Evolutionary conservation across 768 basidiomycete genomes (phyloP), one percentile per base, ranked within the genome.

Genomic region (Kwoniella shandongensis): DNA sequence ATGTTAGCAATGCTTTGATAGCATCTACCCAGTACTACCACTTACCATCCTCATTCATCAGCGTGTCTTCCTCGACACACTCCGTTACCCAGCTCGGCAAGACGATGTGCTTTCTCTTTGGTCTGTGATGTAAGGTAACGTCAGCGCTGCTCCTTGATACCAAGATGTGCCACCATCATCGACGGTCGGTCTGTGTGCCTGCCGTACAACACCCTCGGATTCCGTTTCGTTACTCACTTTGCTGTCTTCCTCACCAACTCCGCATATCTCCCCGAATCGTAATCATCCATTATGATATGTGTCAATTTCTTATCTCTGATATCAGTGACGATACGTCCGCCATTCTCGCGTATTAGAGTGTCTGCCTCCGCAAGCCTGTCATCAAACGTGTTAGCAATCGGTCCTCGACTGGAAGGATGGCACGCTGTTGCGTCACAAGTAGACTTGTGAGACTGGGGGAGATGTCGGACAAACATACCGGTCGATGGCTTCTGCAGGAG

Each of bases 11-110:
- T 27, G n/a, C 23, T 27, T 18, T 20, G 18, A 38, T 11, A 17
- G 40, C 22, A 41, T 18, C 15, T 17, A 17, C 15, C 8, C 44
- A 46, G 4, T 8, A 8, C 6, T 15, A 46, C 22, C 7, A 67
- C 67, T 51, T 52, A 87, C 90, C 88, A 62, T 88, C 88, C 77
- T 94, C 91, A 72, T 91, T 85, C 35, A 92, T 80, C 40, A 93
- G 73, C 0, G 89, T 90, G 40, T 81, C 82, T 70, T 92, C 89
- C n/a, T 89, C 89, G 29, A 92, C 68, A 69, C 86, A 91, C 4
- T 85, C 86, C 40, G 82, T 78, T 36, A 96, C 83, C 74, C 84
- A 96, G 58, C 88, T 88, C 0, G 86, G 80, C 51, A 91, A 80
- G 8, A 94, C 81, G 5, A 93, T 80, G 67, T 88, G 83, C 44